Evolutionary conservation across 1,284 basidiomycete genomes (phyloP), one percentile per base, ranked within the genome.

Genomic region (Malassezia nana): DNA sequence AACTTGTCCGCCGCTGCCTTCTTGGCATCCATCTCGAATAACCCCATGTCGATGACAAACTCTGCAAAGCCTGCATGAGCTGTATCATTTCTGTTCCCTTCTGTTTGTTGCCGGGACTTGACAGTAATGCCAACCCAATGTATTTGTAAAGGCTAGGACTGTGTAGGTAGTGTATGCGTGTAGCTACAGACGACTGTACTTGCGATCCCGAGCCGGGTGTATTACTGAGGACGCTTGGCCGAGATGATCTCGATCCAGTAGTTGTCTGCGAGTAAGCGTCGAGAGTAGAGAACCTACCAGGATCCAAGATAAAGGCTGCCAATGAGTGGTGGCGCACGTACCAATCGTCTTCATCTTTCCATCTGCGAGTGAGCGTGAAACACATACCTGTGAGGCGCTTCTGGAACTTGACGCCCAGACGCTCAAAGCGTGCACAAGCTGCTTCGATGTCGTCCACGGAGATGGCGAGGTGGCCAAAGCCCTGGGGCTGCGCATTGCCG

Each of bases 361-460:
- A 52, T 92, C 89, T 52, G 43, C 2, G 13, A 6, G 30, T 52
- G 16, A 46, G 42, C 18, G 45, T 10, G 7, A 20, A 6, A 25
- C 15, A 52, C 51, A 26, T 46, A 52, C 51, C 51, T 4, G 80
- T 82, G 35, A 83, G 84, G 56, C 80, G 81, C 79, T 94, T 95
- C 80, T 91, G 86, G 79, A 92, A 95, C 49, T 79, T 77, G 35
- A 92, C 89, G 6, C 84, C 84, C 16, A 89, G 79, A 57, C 80
- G 77, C 64, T 89, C 87, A 59, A 98, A 88, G 33, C 88, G 81
- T 43, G 80, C 83, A 64, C 89, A 92, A 2, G 90, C 86, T 58
- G 80, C 81, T 58, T 90, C 79, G 62, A 96, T 79, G 71, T 95
- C 80, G 63, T 86, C 85, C 43, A 90, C 87, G 1, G 83, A 80